Base-by-base conservation (phyloP, 305 asterid genomes). In the Fraxinus ornus region DNA sequence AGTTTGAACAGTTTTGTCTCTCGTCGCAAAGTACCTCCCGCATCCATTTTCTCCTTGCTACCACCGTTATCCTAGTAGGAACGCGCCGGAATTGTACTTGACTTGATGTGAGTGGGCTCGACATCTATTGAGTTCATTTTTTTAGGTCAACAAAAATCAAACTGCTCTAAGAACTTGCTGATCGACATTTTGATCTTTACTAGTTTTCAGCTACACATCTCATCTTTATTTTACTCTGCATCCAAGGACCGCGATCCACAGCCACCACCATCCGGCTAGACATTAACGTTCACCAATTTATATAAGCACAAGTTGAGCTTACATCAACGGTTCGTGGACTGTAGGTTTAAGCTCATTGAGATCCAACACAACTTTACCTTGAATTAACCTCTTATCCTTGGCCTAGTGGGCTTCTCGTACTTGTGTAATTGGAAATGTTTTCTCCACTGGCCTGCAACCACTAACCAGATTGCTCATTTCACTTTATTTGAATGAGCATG, bases 291-390 rank as follows among this genome's bases (percentile, higher is more conserved):
- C 21, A n/a, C 26, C 62, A 49, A 47, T 55, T 52, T 74, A 36
- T 78, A 75, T 19, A 24, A 72, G 22, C 37, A 52, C 28, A 26
- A 28, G 32, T 64, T 37, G 19, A 64, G 74, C 35, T 70, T 21
- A 77, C n/a, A 26, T 62, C 28, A 19, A 37, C 21, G 41, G 41
- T 77, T 71, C 17, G 21, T 30, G 55, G 30, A 9, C 10, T 1
- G 71, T 32, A 5, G 17, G 80, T 60, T 47, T 70, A 47, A 36
- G 78, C 86, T 89, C 89, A 82, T 94, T 93, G 2, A 95, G 17
- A 83, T 92, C 93, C 47, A 95, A 90, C 82, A 94, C 99, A 73
- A 95, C 93, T 91, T 95, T 94, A 80, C 99, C 99, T 30, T 89
- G 87, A 80, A 93, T 79, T 52, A 79, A 81, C 82, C 97, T 89